A percentile compares a stretch with the other conserved stretches of the same genome.
Conservation (phyloP, 176 grass and related monocot genomes). For the Alopecurus myosuroides region DNA sequence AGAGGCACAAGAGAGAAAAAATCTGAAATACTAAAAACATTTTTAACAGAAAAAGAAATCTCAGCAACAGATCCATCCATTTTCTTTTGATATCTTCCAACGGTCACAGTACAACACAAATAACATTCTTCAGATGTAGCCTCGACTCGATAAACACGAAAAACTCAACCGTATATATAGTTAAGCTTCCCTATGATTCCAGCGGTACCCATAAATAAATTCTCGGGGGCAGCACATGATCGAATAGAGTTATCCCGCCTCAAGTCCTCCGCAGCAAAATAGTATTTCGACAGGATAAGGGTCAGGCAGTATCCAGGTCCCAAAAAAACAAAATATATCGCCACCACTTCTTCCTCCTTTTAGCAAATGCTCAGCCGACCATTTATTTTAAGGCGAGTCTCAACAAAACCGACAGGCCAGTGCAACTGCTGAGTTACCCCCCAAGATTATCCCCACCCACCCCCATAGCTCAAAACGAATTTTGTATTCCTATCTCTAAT, state of each 20-base stretch:
- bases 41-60: too few species aligned
- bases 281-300: slow-evolving; percentile 32
- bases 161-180: slow-evolving; percentile 32
- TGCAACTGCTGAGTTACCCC: slow-evolving; percentile 23
- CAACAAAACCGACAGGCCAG: not conserved
- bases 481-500: slow-evolving; percentile 36
- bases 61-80: not conserved
- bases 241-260: slow-evolving; percentile 9
- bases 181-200: not conserved
- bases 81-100: not conserved
- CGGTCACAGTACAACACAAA: not conserved
- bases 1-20: too few species aligned
- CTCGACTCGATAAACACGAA: not conserved
- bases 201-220: not conserved
- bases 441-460: not conserved
- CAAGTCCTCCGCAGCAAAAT: slow-evolving; percentile 1
- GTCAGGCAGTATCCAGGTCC: slow-evolving; percentile 18
- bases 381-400: slow-evolving; percentile 28
- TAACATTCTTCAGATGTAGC: not conserved
- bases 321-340: slow-evolving; percentile 4
- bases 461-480: slow-evolving; percentile 19
- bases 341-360: not conserved
- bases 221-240: slow-evolving; percentile 7
- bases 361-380: slow-evolving; percentile 15
- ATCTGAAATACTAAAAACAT: too few species aligned